phyloP scores from a whole-genome alignment of 78 protist species.

The Polysphondylium violaceum region DNA sequence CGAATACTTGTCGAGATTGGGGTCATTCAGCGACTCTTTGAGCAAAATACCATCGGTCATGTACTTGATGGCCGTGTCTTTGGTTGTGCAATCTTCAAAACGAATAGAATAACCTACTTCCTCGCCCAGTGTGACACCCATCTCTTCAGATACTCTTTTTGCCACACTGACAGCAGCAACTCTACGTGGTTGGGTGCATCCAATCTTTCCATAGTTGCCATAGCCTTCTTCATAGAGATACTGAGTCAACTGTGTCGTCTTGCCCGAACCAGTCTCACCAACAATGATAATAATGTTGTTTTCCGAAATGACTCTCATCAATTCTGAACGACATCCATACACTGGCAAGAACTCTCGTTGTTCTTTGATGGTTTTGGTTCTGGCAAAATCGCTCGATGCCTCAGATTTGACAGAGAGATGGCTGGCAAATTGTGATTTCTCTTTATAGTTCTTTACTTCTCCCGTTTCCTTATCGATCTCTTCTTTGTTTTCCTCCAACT shows the following conservation, averaged over 20 bases:
- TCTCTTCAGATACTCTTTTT: conserved; percentile 96
- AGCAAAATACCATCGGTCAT: conserved; percentile 99
- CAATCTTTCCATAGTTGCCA: conserved; percentile 88
- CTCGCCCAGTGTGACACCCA: conserved; percentile 85
- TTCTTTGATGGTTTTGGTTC: conserved; percentile 87
- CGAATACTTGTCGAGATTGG: conserved; percentile 89
- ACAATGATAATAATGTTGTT: conserved; percentile 90
- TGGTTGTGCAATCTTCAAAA: conserved; percentile 93
- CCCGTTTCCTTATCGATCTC: conserved; percentile 30
- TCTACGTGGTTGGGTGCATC: conserved; percentile 99
- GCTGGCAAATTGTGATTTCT: conserved; percentile 67
- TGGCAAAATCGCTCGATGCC: conserved; percentile 91
- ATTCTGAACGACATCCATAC: conserved; percentile 83
- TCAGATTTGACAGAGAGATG: conserved; percentile 25
- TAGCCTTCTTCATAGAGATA: conserved; percentile 97
- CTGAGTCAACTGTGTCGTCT: conserved; percentile 98
- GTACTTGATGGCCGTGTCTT: conserved; percentile 92
- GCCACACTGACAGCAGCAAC: conserved; percentile 99
- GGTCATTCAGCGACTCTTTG: conserved; percentile 93
- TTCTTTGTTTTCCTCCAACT: conserved; percentile 2
- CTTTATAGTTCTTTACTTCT: conserved; percentile 49
- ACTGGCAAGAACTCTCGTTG: conserved; percentile 98
- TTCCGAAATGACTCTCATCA: conserved; percentile 91
- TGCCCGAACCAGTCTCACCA: conserved; percentile 99
- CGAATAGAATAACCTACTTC: conserved; percentile 95